A percentile compares a stretch with the other conserved stretches of the same genome.
Conservation (phyloP, 805 yeast genomes). For the Wickerhamomyces hampshirensis region DNA sequence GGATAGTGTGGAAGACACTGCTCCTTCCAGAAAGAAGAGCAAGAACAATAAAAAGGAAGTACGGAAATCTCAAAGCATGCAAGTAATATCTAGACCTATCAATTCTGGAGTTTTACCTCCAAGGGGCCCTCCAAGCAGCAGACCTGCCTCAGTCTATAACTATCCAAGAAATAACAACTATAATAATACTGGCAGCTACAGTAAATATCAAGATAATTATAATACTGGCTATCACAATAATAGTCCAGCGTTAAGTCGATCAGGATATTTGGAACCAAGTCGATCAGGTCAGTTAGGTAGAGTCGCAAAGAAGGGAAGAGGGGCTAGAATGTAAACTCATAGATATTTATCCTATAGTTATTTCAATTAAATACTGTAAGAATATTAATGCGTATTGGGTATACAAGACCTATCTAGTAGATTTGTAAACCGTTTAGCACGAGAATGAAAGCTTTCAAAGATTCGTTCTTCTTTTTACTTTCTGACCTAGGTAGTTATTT, state of each 20-base stretch:
- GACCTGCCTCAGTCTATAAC: slow-evolving; percentile 12
- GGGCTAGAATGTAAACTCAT: neutral
- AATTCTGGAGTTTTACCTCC: slow-evolving; percentile 14
- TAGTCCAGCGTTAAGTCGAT: too few species aligned
- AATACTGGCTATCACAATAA: slow-evolving; percentile 5
- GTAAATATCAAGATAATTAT: neutral
- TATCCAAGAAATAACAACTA: slow-evolving; percentile 7
- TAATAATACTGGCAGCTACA: neutral
- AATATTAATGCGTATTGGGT: too few species aligned
- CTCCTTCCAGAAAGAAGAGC: slow-evolving; percentile 8
- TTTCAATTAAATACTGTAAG: too few species aligned
- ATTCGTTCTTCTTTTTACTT: too few species aligned
- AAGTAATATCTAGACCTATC: slow-evolving; percentile 5
- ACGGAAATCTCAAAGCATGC: slow-evolving; percentile 21
- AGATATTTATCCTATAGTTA: too few species aligned
- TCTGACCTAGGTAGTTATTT: too few species aligned
- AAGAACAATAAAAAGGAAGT: slow-evolving; percentile 21
- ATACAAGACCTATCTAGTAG: too few species aligned
- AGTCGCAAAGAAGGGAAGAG: neutral
- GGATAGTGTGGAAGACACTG: neutral
- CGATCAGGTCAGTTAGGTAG: neutral
- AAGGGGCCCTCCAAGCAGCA: slow-evolving; percentile 6
- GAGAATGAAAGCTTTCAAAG: too few species aligned
- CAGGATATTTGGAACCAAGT: slow-evolving; percentile 12
- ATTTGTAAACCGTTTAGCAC: too few species aligned